Evolutionary conservation across 306 rosid genomes (phyloP).

Genomic region (Fagus crenata): DNA sequence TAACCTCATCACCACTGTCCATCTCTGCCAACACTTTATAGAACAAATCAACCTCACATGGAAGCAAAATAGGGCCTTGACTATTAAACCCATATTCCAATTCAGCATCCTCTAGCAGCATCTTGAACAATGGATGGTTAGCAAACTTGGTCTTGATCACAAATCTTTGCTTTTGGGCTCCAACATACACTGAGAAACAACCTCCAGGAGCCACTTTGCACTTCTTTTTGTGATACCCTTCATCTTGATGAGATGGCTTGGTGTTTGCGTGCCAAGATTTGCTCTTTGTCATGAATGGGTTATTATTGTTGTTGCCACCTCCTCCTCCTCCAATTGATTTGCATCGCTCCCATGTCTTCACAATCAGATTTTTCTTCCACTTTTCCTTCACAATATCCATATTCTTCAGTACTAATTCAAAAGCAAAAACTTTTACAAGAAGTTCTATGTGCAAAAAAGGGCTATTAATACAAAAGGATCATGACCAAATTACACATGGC

Average conservation of each 20-base stretch:
- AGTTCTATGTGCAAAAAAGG: too few relatives aligned
- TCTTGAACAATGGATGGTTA: conserved; percentile 60
- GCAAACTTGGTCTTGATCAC: conserved; percentile 44
- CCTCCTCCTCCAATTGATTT: conserved; percentile 16
- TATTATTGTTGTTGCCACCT: too few relatives aligned
- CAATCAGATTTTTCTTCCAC: conserved; percentile 33
- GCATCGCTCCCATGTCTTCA: conserved; percentile 45
- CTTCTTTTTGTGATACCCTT: not conserved
- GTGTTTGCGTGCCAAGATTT: not conserved
- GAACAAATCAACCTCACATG: conserved; percentile 62
- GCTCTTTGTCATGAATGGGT: conserved; percentile 8
- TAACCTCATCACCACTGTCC: conserved; percentile 23
- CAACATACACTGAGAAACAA: conserved; percentile 61
- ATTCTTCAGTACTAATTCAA: not conserved
- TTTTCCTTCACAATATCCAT: conserved; percentile 38
- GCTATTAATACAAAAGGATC: too few relatives aligned
- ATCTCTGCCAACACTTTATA: conserved; percentile 53
- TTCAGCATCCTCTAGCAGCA: conserved; percentile 63
- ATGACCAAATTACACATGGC: too few relatives aligned
- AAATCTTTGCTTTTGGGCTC: conserved; percentile 51
- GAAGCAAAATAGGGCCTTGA: conserved; percentile 71
- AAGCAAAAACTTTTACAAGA: too few relatives aligned
- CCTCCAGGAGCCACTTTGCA: conserved; percentile 40
- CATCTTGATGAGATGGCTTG: not conserved
- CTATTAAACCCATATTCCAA: conserved; percentile 54